Evolutionary conservation across 2,329 filamentous ascomycete species (phyloP), one percentile per base, ranked within the genome.

Genomic region (Botryotinia narcissicola): DNA sequence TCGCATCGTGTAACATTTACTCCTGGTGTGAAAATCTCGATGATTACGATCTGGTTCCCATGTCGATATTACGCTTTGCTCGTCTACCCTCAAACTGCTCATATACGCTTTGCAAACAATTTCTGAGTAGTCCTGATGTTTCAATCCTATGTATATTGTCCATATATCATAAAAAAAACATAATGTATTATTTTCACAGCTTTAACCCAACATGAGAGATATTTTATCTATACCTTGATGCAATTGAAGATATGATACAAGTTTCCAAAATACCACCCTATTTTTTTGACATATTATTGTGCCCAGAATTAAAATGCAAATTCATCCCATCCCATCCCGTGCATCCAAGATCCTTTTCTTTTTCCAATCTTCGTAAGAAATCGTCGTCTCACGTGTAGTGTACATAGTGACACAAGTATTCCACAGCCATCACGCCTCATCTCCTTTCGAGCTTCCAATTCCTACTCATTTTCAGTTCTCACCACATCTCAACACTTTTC

Each of bases 221-320:
- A 18, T 12, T 37, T 51, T 4, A 14, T 51, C 29, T 67, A 22
- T 67, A 51, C 18, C n/a, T 16, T 18, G 40, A 42, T 32, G 37
- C 51, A 57, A 57, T 68, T 57, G 22, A 57, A 35, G 35, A 44
- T n/a, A 63, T 63, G 61, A 68, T 57, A 68, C 64, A 57, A 20
- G 29, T 32, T 63, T n/a, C 35, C 29, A 57, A 42, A 42, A 42
- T 37, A 1, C 46, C 22, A 10, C 25, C 44, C 16, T 68, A 12
- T 54, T 54, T 57, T 18, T n/a, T 32, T 57, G 9, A 51, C 10
- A 51, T 25, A 22, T 9, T 25, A 25, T 51, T 51, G 46, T 51
- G 16, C 35, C 35, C 25, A 61, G 35, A 61, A 61, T 61, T 35
- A 54, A 54, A 54, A 29, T 25, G 9, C 35, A 40, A 54, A 42